phyloP scores from a whole-genome alignment of 768 basidiomycete species.

The Leccinum subtestaceum region DNA sequence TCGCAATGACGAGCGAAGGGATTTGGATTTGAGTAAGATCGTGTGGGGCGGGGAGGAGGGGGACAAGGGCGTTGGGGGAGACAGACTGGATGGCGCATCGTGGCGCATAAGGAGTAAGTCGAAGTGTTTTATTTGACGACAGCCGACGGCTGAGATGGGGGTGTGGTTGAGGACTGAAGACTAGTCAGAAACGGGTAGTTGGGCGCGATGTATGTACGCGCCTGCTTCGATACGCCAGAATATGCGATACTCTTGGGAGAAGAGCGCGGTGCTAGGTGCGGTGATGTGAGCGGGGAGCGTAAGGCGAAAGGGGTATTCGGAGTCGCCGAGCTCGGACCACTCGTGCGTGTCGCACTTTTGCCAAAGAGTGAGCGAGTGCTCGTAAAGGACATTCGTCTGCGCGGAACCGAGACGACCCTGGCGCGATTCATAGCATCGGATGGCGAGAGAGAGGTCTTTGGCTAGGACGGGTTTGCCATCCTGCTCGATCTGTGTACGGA shows the following conservation, averaged over 20 bases:
- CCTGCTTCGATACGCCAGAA: conserved; percentile 85
- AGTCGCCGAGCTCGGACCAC: conserved; percentile 58
- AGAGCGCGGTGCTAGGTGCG: conserved; percentile 62
- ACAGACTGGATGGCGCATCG: conserved; percentile 49
- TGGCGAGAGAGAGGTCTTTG: conserved; percentile 65
- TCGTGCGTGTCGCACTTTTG: conserved; percentile 54
- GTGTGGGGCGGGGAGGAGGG: conserved; percentile 37
- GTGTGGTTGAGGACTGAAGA: conserved; percentile 62
- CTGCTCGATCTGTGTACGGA: conserved; percentile 66
- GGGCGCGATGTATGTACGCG: conserved; percentile 36
- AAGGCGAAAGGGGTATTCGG: conserved; percentile 71
- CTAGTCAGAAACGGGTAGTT: conserved; percentile 16
- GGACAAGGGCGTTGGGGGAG: conserved; percentile 35
- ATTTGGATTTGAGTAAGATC: conserved; percentile 47
- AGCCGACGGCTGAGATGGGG: conserved; percentile 63
- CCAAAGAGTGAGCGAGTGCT: conserved; percentile 68
- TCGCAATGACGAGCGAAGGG: conserved; percentile 54
- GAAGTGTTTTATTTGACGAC: conserved; percentile 63
- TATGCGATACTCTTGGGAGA: conserved; percentile 75
- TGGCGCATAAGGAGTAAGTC: conserved; percentile 73
- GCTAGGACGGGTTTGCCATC: conserved; percentile 68
- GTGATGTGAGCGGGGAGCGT: conserved; percentile 58
- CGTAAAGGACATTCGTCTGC: conserved; percentile 66
- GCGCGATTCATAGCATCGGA: conserved; percentile 82
- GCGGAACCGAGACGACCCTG: conserved; percentile 54